Evolutionary conservation across 352 stramenopile species (phyloP), one percentile per base, ranked within the genome.

Genomic region (Phytophthora chlamydospora): DNA sequence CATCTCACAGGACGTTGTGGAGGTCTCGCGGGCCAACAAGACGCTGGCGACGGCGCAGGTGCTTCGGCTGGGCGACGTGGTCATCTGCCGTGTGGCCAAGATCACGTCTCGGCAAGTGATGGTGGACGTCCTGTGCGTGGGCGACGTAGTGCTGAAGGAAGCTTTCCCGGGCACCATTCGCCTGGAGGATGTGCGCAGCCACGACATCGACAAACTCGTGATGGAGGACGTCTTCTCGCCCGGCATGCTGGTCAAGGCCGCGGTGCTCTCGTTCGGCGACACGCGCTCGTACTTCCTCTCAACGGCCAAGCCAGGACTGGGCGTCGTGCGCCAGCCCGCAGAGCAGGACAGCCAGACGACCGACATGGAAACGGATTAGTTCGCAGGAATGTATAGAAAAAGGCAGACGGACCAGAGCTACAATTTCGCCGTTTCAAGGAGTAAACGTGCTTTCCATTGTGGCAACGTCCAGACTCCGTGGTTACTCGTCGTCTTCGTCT

Each of bases 261-360:
- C 68, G 29, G 86, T 95, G 66, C 78, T 95, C 31, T 95, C 86
- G n/a, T 91, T 91, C 21, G 86, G 86, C 16, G 84, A 95, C 66
- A 90, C 80, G n/a, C 80, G 84, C 6, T 92, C 86, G 6, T 95
- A 93, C 71, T 95, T 92, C 51, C 61, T 95, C 0, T 93, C 84
- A 6, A 95, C 84, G 27, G 83, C 86, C 16, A 87, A 86, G 48
- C 31, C 79, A 24, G 86, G 83, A 32, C 59, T 95, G 14, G 86
- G 86, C 8, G 74, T 93, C 17, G 71, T 95, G 34, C 76, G 68
- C 17, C 68, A 59, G 14, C 64, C 66, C 16, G 58, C 65, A 64
- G 57, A 80, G 27, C 50, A 79, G 14, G 60, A 73, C 38, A 50
- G 67, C 52, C 60, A 75, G 14, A 65, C 41, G 41, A 68, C 58